Evolutionary conservation across 2,329 filamentous ascomycete species (phyloP).

Genomic region (Cryphonectria parasitica): DNA sequence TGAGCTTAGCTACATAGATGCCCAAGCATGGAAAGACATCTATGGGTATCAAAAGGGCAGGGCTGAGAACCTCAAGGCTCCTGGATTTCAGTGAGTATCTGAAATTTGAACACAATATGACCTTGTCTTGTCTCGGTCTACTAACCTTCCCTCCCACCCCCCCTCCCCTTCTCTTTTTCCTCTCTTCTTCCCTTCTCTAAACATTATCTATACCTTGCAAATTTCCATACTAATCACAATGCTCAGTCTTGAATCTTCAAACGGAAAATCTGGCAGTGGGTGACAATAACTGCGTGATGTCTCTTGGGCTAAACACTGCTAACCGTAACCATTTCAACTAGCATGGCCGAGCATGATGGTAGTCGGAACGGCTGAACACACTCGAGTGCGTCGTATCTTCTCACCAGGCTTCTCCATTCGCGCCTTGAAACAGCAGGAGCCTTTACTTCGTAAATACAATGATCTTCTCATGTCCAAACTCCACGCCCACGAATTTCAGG

Average conservation of each 20-base stretch:
- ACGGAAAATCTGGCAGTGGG: constrained; percentile 1
- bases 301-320: neutral
- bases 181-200: too few species aligned
- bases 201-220: neutral
- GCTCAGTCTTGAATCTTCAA: neutral
- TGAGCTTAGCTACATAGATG: constrained; percentile 15
- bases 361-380: constrained; percentile 30
- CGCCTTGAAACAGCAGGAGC: constrained; percentile 34
- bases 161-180: neutral
- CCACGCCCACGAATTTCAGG: constrained; percentile 18
- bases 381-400: constrained; percentile 32
- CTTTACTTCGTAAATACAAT: constrained; percentile 30
- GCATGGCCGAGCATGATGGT: constrained; percentile 1
- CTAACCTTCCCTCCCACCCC: neutral
- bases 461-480: constrained; percentile 31
- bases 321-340: neutral
- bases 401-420: constrained; percentile 35
- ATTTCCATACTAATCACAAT: neutral
- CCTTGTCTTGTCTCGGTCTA: neutral
- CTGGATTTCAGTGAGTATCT: constrained; percentile 27
- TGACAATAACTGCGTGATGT: neutral
- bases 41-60: constrained; percentile 16
- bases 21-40: constrained; percentile 23
- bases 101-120: neutral
- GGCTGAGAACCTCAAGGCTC: constrained; percentile 36